Evolutionary conservation across 108 stramenopile genomes (phyloP).

Genomic region (Cyclotella sp.): DNA sequence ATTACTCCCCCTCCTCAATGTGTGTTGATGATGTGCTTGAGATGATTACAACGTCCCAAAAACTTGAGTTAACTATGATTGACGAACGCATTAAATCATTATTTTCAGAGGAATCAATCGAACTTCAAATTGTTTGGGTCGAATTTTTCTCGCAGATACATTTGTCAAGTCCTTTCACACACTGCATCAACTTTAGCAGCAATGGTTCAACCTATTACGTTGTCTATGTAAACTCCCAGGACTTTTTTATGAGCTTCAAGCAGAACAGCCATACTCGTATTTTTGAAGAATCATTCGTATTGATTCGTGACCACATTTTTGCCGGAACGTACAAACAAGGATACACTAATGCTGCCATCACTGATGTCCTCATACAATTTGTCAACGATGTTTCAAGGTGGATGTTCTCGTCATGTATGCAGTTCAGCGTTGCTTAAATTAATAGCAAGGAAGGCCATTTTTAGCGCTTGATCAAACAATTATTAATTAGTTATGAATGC

Average conservation of each 20-base stretch:
- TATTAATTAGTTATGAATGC: too few species aligned
- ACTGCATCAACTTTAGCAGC: conserved; percentile 25
- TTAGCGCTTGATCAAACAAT: too few species aligned
- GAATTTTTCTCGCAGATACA: conserved; percentile 22
- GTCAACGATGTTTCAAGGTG: too few species aligned
- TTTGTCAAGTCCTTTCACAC: conserved; percentile 29
- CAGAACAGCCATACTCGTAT: background rate
- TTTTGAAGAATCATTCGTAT: background rate
- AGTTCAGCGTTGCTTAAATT: too few species aligned
- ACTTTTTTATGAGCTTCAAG: conserved; percentile 15
- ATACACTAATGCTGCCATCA: too few species aligned
- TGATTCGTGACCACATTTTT: background rate
- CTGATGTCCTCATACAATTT: too few species aligned
- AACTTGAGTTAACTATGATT: conserved; percentile 25
- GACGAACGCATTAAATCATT: conserved; percentile 29
- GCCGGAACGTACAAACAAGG: too few species aligned
- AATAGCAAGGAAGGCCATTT: too few species aligned
- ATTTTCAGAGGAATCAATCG: conserved; percentile 22
- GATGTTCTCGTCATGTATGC: too few species aligned
- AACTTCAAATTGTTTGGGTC: conserved; percentile 42
- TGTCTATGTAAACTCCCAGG: conserved; percentile 14
- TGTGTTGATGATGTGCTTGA: conserved; percentile 19
- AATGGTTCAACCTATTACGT: background rate
- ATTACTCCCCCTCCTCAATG: conserved; percentile 4
- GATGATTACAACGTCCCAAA: conserved; percentile 23